Evolutionary conservation across 805 yeast genomes (phyloP).

Genomic region (Starmerella geochares): DNA sequence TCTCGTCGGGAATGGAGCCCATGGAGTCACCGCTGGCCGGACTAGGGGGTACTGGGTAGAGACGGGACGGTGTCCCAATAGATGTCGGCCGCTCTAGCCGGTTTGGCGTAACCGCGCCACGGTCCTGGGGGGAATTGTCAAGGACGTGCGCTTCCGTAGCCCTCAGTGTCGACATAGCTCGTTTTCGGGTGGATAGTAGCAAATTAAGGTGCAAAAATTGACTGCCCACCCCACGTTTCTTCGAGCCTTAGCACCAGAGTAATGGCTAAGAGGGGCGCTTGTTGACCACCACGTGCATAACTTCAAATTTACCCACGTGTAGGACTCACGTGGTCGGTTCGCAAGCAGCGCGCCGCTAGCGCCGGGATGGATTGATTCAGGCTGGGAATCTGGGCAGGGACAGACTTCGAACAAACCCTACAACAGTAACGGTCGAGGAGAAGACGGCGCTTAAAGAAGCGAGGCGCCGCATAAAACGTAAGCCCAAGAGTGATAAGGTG

Average conservation of each 20-base stretch:
- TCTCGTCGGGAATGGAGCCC: conserved; percentile 3
- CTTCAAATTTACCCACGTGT: not conserved
- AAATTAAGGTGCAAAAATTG: not conserved
- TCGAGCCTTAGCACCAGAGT: not conserved
- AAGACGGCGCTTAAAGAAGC: not conserved
- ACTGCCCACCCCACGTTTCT: not conserved
- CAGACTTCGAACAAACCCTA: not conserved
- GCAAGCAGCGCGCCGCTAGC: too few relatives aligned
- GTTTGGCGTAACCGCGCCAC: not conserved
- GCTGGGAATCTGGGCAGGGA: not conserved
- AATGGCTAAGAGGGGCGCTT: not conserved
- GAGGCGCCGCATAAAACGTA: conserved; percentile 2
- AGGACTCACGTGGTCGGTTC: not conserved
- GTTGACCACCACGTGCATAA: conserved; percentile 3
- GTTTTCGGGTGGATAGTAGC: not conserved
- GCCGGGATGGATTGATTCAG: not conserved
- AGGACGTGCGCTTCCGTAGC: not conserved
- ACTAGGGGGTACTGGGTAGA: conserved; percentile 13
- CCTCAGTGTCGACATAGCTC: not conserved
- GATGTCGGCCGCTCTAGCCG: not conserved
- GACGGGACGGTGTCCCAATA: not conserved
- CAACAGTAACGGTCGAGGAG: not conserved
- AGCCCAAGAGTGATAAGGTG: not conserved
- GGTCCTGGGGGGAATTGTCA: conserved; percentile 5
- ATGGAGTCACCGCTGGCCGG: conserved; percentile 16